Evolutionary conservation across 2,329 filamentous ascomycete genomes (phyloP), one percentile per base, ranked within the genome.

Genomic region (Mollisiaceae sp.): DNA sequence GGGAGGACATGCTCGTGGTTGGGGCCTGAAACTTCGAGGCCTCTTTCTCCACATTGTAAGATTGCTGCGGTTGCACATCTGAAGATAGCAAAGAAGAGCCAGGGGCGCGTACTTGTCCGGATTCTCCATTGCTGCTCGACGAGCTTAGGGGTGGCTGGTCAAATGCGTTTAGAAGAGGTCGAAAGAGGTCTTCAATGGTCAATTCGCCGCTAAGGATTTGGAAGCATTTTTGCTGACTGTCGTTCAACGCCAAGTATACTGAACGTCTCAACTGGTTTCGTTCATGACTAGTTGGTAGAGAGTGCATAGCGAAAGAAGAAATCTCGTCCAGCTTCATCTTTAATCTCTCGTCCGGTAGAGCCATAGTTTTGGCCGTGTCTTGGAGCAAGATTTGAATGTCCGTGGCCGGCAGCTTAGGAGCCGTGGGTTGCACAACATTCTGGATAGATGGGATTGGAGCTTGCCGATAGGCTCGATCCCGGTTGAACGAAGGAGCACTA

Each of bases 101-200:
- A 36, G 57, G 39, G 20, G 22, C 20, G 57, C 57, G 27, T 59
- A 59, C 57, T 59, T 59, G 36, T 43, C 22, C 41, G 24, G 9
- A 41, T 39, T 59, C 32, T 39, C 22, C 38, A 18, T 43, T 59
- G 57, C 57, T 47, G 41, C 39, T 59, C 35, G 56, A 59, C 14
- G 56, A 59, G 57, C 15, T 59, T 45, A 39, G 38, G 35, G 50
- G 4, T 35, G 50, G 22, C 50, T 32, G 24, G n/a, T 14, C n/a
- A 3, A 35, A 15, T 14, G 24, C 15, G 6, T 12, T 35, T 2
- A 35, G 14, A 0, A 65, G 38, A 24, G n/a, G 32, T 20, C 60
- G 27, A 15, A 65, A 27, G 35, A 65, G 62, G 12, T 65, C 59
- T 22, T 59, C 43, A 8, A 47, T 20, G 20, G 43, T 59, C 35